Evolutionary conservation across 441 rosid species (phyloP), one percentile per base, ranked within the genome.

Genomic region (Erysimum pusillum): DNA sequence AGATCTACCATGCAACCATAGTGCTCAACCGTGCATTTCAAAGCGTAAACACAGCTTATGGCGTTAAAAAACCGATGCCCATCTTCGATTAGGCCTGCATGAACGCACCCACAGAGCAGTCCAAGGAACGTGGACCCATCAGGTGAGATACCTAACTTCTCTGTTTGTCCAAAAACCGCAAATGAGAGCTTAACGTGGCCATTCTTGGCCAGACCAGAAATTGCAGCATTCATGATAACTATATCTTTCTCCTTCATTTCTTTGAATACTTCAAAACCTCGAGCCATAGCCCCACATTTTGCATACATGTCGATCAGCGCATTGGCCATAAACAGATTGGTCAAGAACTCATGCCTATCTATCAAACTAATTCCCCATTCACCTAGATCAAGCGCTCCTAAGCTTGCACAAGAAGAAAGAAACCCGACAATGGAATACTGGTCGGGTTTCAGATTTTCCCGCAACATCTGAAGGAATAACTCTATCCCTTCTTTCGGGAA

Each of bases 261-360:
- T 66, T 76, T 34, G 14, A 85, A 86, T 66, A 87, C 87, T 56
- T 61, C 67, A 75, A 77, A 62, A 9, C 85, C 91, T 57, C 64
- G 75, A 69, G 77, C 60, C 75, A 83, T 75, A 39, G 59, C 75
- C 56, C 93, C 91, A 18, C 87, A 87, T 66, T 82, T 89, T 7
- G 91, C 87, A 76, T 87, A 86, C 91, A 89, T 87, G 67, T 89
- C 82, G 44, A 87, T 84, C 64, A 87, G 22, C 1, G 87, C 85
- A 76, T 76, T 85, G 0, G 86, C 89, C 79, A 34, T 84, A 80
- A 51, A 80, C 63, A 48, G 74, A 81, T 72, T 84, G 56, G 63
- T 87, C 81, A 61, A 81, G 48, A 67, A 84, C 76, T 74, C 70
- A 12, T 48, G 45, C 82, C 74, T 85, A 69, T 72, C 69, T 54